These are phyloP conservation scores for Metschnikowia picachoensis DNA, from an alignment of 805 yeast genomes.

Conservation along the genomic window DNA sequence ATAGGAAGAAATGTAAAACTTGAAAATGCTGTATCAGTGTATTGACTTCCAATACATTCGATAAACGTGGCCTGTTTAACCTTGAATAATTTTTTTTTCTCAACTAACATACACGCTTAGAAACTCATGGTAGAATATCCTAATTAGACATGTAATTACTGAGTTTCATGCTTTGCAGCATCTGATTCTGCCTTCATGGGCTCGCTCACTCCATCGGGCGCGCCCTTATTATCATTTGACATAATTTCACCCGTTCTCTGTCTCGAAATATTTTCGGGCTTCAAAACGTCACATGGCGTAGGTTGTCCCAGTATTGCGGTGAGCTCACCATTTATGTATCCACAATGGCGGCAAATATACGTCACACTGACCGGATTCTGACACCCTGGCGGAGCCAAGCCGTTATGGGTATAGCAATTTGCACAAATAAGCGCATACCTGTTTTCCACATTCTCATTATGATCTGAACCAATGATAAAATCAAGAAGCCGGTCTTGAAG, in stretches of 20 bases:
- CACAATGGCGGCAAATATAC: conserved; percentile 68
- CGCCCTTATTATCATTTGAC: no score
- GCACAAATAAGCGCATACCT: conserved; percentile 71
- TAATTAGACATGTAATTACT: no score
- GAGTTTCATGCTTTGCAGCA: no score
- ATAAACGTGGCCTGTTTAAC: no score
- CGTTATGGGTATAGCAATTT: conserved; percentile 68
- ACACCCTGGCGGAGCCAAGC: conserved; percentile 72
- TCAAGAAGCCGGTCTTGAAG: conserved; percentile 39
- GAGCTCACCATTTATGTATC: conserved; percentile 34
- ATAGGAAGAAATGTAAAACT: no score
- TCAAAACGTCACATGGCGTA: neutral
- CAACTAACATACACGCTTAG: no score
- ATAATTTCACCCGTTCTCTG: neutral
- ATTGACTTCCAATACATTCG: no score
- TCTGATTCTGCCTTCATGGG: no score
- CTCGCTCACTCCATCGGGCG: no score
- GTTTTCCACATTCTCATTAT: conserved; percentile 56
- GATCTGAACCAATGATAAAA: conserved; percentile 47
- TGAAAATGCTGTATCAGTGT: no score
- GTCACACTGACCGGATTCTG: conserved; percentile 44
- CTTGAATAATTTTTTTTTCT: no score
- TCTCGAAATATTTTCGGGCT: neutral
- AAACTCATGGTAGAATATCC: no score
- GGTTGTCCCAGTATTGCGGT: neutral